A percentile compares a stretch with the other conserved stretches of the same genome.
phyloP scores from a whole-genome alignment of 1,284 basidiomycete species.

The Ceratobasidium papillatum region DNA sequence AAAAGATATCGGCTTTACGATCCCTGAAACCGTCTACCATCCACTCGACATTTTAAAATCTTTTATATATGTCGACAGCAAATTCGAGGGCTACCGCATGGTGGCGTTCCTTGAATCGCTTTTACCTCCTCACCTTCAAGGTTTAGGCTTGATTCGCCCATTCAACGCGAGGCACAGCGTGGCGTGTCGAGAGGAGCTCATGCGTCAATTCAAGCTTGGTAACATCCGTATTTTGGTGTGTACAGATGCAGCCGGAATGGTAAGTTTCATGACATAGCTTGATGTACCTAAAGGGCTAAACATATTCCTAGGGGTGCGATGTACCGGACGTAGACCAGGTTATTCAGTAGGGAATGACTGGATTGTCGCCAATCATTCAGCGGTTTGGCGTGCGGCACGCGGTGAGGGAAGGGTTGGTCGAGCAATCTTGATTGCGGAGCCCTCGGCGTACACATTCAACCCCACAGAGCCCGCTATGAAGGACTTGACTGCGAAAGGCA shows the following conservation, averaged over 20 bases:
- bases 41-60: slow-evolving; percentile 20
- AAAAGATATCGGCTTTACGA: slow-evolving; percentile 54
- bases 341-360: too few relatives aligned
- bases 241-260: slow-evolving; percentile 55
- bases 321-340: too few relatives aligned
- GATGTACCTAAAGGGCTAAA: too few relatives aligned
- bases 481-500: too few relatives aligned
- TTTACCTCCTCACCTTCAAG: not conserved
- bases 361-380: too few relatives aligned
- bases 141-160: slow-evolving; percentile 9
- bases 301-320: too few relatives aligned
- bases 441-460: too few relatives aligned
- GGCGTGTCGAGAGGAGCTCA: not conserved
- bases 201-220: slow-evolving; percentile 45
- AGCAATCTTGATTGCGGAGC: too few relatives aligned
- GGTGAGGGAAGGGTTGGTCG: too few relatives aligned
- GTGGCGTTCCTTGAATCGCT: not conserved
- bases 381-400: too few relatives aligned
- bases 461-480: too few relatives aligned
- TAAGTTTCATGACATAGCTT: too few relatives aligned
- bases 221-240: slow-evolving; percentile 51
- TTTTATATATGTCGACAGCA: slow-evolving; percentile 11
- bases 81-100: not conserved
- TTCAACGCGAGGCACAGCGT: slow-evolving; percentile 15
- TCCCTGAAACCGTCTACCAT: slow-evolving; percentile 45